Evolutionary conservation across 108 stramenopile species (phyloP).

Genomic region (Skeletonema menzelii): DNA sequence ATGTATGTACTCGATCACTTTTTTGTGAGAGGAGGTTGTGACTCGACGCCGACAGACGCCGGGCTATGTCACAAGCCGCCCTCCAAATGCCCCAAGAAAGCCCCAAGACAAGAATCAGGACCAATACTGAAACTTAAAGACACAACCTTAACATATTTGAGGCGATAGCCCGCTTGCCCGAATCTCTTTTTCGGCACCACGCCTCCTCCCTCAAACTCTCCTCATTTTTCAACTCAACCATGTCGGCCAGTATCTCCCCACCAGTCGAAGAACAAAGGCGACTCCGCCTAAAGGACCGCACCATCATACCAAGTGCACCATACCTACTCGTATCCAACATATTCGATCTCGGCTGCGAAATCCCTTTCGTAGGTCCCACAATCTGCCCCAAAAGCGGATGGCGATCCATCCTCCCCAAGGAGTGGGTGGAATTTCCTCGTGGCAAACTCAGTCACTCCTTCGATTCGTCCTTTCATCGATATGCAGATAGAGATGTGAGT

Average conservation of each 20-base stretch:
- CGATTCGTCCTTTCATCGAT: slow-evolving; percentile 8
- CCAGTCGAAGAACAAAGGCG: slow-evolving; percentile 34
- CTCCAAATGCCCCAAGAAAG: neutral
- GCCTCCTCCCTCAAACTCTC: neutral
- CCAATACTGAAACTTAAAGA: too few species aligned
- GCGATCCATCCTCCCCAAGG: slow-evolving; percentile 2
- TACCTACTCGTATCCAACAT: slow-evolving; percentile 37
- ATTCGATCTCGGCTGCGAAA: slow-evolving; percentile 23
- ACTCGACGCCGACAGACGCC: too few species aligned
- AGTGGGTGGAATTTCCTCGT: slow-evolving; percentile 24
- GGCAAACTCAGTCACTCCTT: slow-evolving; percentile 47
- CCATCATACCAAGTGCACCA: slow-evolving; percentile 34
- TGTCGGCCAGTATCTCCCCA: slow-evolving; percentile 15
- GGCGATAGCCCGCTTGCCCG: neutral
- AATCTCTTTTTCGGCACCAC: neutral
- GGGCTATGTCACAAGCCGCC: too few species aligned
- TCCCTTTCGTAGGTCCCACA: slow-evolving; percentile 1
- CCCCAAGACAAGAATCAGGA: neutral
- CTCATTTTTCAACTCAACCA: neutral
- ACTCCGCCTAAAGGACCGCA: slow-evolving; percentile 26
- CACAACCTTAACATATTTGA: too few species aligned
- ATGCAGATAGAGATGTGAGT: slow-evolving; percentile 12
- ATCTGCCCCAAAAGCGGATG: slow-evolving; percentile 18
- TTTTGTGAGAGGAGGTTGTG: too few species aligned
- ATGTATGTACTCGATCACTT: too few species aligned